These are phyloP conservation scores for Cercophora scortea DNA, from an alignment of 495 filamentous ascomycete genomes.

Conservation along the genomic window DNA sequence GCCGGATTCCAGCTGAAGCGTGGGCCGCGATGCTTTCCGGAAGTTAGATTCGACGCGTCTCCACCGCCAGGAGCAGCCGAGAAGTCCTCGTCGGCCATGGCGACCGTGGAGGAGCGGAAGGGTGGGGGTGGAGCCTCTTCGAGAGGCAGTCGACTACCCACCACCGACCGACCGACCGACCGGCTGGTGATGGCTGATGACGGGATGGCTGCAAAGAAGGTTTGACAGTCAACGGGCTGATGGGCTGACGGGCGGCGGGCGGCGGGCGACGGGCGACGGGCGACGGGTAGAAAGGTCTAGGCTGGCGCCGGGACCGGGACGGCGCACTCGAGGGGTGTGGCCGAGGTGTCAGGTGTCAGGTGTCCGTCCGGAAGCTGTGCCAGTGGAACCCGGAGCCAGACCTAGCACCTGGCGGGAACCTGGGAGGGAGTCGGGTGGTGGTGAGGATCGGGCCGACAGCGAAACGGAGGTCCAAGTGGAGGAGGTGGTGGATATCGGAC, in stretches of 20 bases:
- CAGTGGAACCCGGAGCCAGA: too few species aligned
- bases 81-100: conserved; percentile 31
- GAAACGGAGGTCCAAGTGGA: too few species aligned
- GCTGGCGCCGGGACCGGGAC: not conserved
- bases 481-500: too few species aligned
- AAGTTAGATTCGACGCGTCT: conserved; percentile 6
- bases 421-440: too few species aligned
- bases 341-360: not conserved
- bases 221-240: too few species aligned
- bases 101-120: not conserved
- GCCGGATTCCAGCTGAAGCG: conserved; percentile 44
- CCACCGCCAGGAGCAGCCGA: conserved; percentile 8
- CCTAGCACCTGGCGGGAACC: too few species aligned
- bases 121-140: too few species aligned
- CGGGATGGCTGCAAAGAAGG: too few species aligned
- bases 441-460: too few species aligned
- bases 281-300: not conserved
- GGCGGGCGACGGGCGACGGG: not conserved
- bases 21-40: conserved; percentile 36
- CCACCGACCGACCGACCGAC: not conserved
- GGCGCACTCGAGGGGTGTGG: not conserved
- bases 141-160: too few species aligned
- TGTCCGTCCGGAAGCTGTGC: not conserved
- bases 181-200: too few species aligned
- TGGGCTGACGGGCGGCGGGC: not conserved